Base-by-base conservation (phyloP, 768 basidiomycete species). In the Tephrocybe sp. region DNA sequence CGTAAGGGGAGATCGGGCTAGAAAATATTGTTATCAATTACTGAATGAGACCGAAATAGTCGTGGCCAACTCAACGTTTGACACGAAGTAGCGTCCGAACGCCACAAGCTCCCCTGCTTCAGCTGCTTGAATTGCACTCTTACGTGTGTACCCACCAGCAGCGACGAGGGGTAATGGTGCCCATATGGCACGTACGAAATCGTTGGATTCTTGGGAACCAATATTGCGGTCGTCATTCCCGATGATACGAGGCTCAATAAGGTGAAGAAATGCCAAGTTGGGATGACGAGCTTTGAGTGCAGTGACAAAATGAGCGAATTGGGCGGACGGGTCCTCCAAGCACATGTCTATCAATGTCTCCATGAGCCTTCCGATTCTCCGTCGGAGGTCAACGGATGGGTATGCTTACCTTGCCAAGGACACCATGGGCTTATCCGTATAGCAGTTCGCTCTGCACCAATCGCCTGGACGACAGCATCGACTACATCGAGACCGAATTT, bases 391-490 rank as follows among this genome's bases (percentile, higher is more conserved):
- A n/a, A n/a, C n/a, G n/a, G n/a, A n/a, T n/a, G n/a, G n/a, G n/a
- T n/a, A n/a, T n/a, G 23, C 40, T 38, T 22, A 72, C 74, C 70
- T 55, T 75, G 72, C 53, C 64, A 70, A 1, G 42, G 38, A 36
- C 65, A 68, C 80, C 78, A 86, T 3, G 82, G 84, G 49, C 79
- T 79, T 25, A 87, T 31, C 7, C 85, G 72, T 34, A 88, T 67
- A 0, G 67, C 82, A 1, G 77, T 72, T n/a, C 71, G 71, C 21
- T 79, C 73, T 23, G 69, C 61, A 0, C 87, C 86, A 31, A 88
- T 64, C 1, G 77, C 75, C 0, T 70, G 60, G 3, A 65, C 68
- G 1, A 86, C 65, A 1, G 78, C 80, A 29, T 78, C 70, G 6
- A 80, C 60, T 31, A 85, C 68, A 50, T 84, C 80, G 6, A 84